Evolutionary conservation across 2,329 filamentous ascomycete species (phyloP).

Genomic region (Hortaea sp.): DNA sequence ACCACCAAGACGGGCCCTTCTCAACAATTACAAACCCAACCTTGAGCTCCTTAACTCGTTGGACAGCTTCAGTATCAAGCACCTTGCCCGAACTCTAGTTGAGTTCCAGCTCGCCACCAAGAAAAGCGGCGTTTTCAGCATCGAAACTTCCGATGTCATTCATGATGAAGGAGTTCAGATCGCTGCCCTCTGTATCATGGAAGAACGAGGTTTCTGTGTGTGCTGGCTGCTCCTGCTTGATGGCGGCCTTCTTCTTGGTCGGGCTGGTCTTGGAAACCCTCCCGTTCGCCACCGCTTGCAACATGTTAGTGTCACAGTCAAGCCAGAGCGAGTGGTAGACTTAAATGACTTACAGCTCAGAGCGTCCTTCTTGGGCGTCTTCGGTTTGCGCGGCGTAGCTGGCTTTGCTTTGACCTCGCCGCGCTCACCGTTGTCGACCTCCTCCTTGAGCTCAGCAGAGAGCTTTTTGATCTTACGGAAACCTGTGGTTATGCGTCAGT

Average conservation of each 20-base stretch:
- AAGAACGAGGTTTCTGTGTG: neutral
- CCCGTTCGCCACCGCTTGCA: constrained; percentile 15
- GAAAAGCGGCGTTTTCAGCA: neutral
- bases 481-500: neutral
- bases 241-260: constrained; percentile 9
- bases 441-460: constrained; percentile 23
- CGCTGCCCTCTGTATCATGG: neutral
- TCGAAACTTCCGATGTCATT: neutral
- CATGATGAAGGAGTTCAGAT: neutral
- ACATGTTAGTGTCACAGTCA: neutral
- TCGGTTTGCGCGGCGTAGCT: constrained; percentile 15
- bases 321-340: neutral
- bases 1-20: no score
- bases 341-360: constrained; percentile 11
- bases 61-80: no score
- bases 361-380: constrained; percentile 16
- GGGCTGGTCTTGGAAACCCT: constrained; percentile 15
- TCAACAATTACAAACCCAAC: no score
- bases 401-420: constrained; percentile 13
- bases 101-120: neutral
- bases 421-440: constrained; percentile 15
- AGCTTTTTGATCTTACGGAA: constrained; percentile 36
- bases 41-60: no score
- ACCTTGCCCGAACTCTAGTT: neutral
- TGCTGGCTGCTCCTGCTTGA: constrained; percentile 17